Evolutionary conservation across 2,329 filamentous ascomycete species (phyloP), one percentile per base, ranked within the genome.

Genomic region (Fusarium sp.): DNA sequence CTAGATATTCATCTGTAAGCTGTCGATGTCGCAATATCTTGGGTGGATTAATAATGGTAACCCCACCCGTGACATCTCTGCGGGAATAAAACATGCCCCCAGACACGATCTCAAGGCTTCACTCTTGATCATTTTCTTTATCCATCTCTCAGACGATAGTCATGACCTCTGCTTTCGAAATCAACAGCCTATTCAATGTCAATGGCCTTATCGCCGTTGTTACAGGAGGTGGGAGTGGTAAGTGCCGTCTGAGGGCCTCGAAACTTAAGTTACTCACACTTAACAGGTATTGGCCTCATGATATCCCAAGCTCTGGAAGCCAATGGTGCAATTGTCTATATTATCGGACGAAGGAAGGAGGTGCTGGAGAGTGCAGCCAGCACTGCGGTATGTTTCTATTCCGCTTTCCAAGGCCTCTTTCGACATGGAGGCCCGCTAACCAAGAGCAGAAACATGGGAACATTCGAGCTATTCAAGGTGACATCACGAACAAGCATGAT

Each of bases 201-300:
- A 81, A 87, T 35, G 87, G 85, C 46, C 80, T 89, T 10, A 84
- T 90, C 1, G 87, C 84, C 51, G 87, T 89, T n/a, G 81, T 90
- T 31, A 89, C 88, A 0, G 87, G 88, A 20, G 88, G 87, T 14
- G 87, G 87, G 11, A 66, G 24, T n/a, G 63, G 67, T 69, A 44
- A 33, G 31, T 33, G 12, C 11, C 6, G 31, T 33, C 31, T 33
- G 31, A 12, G 31, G 6, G 31, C 12, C 31, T 33, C 31, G 31
- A 33, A 33, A 33, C 31, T 33, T 12, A 33, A 33, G 12, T 33
- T 33, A 33, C 31, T 33, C 31, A 44, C 20, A 12, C 31, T 24
- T 16, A 9, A 11, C 22, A 87, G 87, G 87, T 4, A 86, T 89
- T 64, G 87, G 87, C 6, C 78, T 87, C 12, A 85, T 85, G 80